Evolutionary conservation across 2,329 filamentous ascomycete genomes (phyloP), one percentile per base, ranked within the genome.

Genomic region (Decorospora gaudefroyi): DNA sequence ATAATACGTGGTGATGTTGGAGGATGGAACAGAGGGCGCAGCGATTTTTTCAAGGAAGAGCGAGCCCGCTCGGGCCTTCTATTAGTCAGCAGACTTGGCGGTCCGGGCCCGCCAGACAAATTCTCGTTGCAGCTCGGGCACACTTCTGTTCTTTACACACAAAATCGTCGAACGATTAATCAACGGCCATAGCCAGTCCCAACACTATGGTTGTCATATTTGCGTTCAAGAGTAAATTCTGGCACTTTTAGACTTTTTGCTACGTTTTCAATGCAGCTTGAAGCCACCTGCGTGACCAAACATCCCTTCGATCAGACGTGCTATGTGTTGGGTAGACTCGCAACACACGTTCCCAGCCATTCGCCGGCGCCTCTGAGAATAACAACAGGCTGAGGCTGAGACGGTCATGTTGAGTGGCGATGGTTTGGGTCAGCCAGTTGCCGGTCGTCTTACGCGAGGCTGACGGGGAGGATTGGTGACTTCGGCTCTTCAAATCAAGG

Each of bases 171-270:
- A 63, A 69, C 71, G 69, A 70, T 71, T 72, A 74, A 74, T 74
- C 72, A 74, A 74, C 70, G 69, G 69, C 67, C 65, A 64, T 58
- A 64, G 60, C 52, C 41, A 53, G 46, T 42, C 40, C 57, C 40
- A 70, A 70, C 64, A 63, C 43, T 67, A 62, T 68, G 67, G 69
- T 62, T 69, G 70, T 74, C 72, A 74, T 73, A 73, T 73, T 73
- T 72, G 65, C 68, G 72, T 69, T 67, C 70, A 59, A 73, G 65
- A 73, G 50, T 44, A 60, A 57, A 31, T 33, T 40, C 42, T 42
- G 67, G 65, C 66, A 62, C 63, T 58, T 64, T 69, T 68, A 67
- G 65, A 62, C 65, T 69, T 64, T 50, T 60, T 62, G 60, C 55
- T 58, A 61, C 59, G 39, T 35, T 32, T 52, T 62, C 56, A 22